phyloP scores from a whole-genome alignment of 2,329 filamentous ascomycete species.

The Herpotrichia juniperi region DNA sequence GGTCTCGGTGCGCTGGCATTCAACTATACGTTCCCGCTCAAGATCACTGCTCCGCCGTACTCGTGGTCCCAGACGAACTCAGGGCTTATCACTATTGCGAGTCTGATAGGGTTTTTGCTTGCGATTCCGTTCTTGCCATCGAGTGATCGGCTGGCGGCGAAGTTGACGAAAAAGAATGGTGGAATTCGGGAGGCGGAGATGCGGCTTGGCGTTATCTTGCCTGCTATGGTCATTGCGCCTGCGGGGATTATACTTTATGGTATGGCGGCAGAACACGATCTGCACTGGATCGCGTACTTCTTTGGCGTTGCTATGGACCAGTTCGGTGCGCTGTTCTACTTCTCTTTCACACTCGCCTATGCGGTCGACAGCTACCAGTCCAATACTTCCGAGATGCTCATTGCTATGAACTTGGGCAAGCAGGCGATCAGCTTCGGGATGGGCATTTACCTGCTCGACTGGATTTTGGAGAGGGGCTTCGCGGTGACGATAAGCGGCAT shows the following conservation, averaged over 20 bases:
- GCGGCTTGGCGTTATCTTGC: conserved; percentile 51
- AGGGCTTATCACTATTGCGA: conserved; percentile 40
- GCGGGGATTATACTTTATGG: conserved; percentile 44
- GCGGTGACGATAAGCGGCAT: conserved; percentile 42
- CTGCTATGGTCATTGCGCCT: conserved; percentile 42
- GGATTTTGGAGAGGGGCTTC: conserved; percentile 40
- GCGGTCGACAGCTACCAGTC: conserved; percentile 65
- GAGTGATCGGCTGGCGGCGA: conserved; percentile 59
- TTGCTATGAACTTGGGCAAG: conserved; percentile 47
- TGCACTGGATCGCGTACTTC: conserved; percentile 48
- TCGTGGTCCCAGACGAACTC: conserved; percentile 35
- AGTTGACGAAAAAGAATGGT: conserved; percentile 56
- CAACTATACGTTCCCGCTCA: conserved; percentile 47
- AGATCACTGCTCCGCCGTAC: conserved; percentile 41
- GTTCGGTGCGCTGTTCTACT: conserved; percentile 43
- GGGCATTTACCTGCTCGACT: conserved; percentile 44
- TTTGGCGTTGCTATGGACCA: conserved; percentile 43
- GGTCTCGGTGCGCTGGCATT: conserved; percentile 46
- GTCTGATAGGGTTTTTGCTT: conserved; percentile 42
- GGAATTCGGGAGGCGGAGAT: conserved; percentile 64
- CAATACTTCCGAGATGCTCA: conserved; percentile 68
- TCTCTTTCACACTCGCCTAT: conserved; percentile 63
- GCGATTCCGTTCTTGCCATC: conserved; percentile 41
- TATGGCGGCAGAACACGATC: conserved; percentile 35
- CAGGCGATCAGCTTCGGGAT: conserved; percentile 45